A percentile compares a stretch with the other conserved stretches of the same genome.
phyloP scores from a whole-genome alignment of 2,329 filamentous ascomycete species.

The Colletotrichum acutatum region DNA sequence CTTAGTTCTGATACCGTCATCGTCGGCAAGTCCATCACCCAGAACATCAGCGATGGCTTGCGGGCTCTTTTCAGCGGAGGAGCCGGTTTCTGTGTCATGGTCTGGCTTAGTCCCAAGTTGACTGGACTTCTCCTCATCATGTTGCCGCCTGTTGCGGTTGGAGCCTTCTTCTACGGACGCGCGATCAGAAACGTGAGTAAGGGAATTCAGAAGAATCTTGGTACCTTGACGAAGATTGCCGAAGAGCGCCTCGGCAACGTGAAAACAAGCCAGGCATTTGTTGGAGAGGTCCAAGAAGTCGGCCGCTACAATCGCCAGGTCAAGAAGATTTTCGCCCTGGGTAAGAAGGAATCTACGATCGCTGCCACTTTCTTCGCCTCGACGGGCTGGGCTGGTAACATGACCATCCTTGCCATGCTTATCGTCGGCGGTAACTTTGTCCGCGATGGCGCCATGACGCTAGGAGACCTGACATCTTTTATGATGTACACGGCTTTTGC shows the following conservation, averaged over 20 bases:
- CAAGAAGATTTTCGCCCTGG: constrained; percentile 89
- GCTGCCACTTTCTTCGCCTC: constrained; percentile 89
- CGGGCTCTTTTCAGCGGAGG: constrained; percentile 89
- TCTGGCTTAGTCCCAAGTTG: constrained; percentile 92
- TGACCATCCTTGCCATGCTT: constrained; percentile 92
- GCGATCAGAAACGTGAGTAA: constrained; percentile 89
- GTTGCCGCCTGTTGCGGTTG: constrained; percentile 90
- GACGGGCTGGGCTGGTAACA: constrained; percentile 93
- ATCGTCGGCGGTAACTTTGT: constrained; percentile 94
- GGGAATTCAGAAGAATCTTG: constrained; percentile 92
- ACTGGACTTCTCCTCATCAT: constrained; percentile 88
- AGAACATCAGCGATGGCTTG: constrained; percentile 96
- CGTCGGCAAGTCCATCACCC: constrained; percentile 97
- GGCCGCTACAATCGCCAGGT: constrained; percentile 92
- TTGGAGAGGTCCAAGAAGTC: constrained; percentile 91
- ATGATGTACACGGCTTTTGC: constrained; percentile 97
- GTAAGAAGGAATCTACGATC: constrained; percentile 86
- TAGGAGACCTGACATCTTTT: constrained; percentile 95
- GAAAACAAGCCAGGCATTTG: constrained; percentile 95
- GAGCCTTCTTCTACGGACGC: constrained; percentile 91
- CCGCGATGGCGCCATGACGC: constrained; percentile 83
- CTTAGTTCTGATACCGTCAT: constrained; percentile 97
- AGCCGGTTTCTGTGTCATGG: constrained; percentile 92
- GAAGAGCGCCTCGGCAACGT: constrained; percentile 98
- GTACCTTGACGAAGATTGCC: constrained; percentile 93